Evolutionary conservation across 495 filamentous ascomycete genomes (phyloP).

Genomic region (Aspergillus avenaceus): DNA sequence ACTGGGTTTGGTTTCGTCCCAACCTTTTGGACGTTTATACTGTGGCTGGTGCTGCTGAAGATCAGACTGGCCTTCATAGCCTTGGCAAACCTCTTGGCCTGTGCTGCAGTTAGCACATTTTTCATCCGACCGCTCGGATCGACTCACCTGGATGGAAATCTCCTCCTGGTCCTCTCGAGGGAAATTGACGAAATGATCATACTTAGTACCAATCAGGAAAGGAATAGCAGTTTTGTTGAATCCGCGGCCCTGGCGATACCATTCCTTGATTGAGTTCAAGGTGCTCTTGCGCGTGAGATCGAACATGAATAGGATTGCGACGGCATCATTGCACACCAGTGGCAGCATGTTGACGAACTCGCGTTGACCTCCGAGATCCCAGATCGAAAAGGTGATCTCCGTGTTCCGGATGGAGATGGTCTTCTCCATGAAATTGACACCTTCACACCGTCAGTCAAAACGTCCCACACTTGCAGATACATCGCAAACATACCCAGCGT

Average conservation of each 20-base stretch:
- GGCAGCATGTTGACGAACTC: conserved; percentile 99
- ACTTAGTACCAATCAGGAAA: conserved; percentile 94
- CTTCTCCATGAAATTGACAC: conserved; percentile 99
- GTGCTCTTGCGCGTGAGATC: conserved; percentile 97
- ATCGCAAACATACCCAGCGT: conserved; percentile 82
- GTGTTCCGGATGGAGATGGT: conserved; percentile 98
- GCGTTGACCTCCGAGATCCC: conserved; percentile 95
- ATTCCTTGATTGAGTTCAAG: conserved; percentile 97
- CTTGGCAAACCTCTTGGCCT: conserved; percentile 95
- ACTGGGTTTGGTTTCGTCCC: not conserved
- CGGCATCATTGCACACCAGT: conserved; percentile 96
- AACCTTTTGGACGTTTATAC: conserved; percentile 99
- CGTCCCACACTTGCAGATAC: too few relatives aligned
- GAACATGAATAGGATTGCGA: conserved; percentile 99
- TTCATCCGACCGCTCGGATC: not conserved
- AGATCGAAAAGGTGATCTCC: conserved; percentile 99
- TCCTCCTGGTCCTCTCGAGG: conserved; percentile 96
- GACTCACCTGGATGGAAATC: conserved; percentile 82
- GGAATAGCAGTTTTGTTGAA: conserved; percentile 99
- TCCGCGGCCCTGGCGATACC: conserved; percentile 95
- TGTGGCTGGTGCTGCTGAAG: conserved; percentile 97
- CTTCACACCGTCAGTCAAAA: conserved; percentile 35
- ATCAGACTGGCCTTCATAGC: conserved; percentile 97
- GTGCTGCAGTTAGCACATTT: conserved; percentile 7
- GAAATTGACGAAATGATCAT: conserved; percentile 98